phyloP scores from a whole-genome alignment of 2,329 filamentous ascomycete genomes.

The Mycosphaerelloides madeirae region DNA sequence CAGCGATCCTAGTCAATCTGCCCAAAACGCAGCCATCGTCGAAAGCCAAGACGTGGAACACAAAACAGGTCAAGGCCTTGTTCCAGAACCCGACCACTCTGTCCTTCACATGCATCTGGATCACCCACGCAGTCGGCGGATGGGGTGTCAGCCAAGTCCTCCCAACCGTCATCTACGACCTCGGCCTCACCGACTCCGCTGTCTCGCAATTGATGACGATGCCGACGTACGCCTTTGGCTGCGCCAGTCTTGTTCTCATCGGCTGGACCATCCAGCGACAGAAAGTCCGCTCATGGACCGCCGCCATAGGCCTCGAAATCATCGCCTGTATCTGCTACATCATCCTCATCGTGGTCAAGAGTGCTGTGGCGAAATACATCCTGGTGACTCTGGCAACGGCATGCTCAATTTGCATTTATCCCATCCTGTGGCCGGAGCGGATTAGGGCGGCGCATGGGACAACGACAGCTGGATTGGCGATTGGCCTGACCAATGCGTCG shows the following conservation, averaged over 20 bases:
- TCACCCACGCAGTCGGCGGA: slow-evolving; percentile 25
- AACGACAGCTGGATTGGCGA: slow-evolving; percentile 37
- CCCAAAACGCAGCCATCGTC: slow-evolving; percentile 20
- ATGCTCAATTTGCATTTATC: slow-evolving; percentile 37
- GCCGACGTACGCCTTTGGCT: slow-evolving; percentile 23
- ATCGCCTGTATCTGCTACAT: slow-evolving; percentile 38
- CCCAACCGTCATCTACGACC: slow-evolving; percentile 40
- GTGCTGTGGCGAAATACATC: slow-evolving; percentile 36
- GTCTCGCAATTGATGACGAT: slow-evolving; percentile 42
- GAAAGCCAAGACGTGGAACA: slow-evolving; percentile 20
- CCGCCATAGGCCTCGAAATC: slow-evolving; percentile 29
- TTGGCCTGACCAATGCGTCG: slow-evolving; percentile 35
- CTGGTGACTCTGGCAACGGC: slow-evolving; percentile 40
- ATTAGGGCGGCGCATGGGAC: slow-evolving; percentile 39
- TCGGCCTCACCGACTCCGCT: slow-evolving; percentile 38
- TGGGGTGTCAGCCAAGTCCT: slow-evolving; percentile 38
- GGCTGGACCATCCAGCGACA: slow-evolving; percentile 20
- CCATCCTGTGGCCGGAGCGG: slow-evolving; percentile 40
- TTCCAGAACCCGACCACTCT: slow-evolving; percentile 18
- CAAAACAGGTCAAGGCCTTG: slow-evolving; percentile 14
- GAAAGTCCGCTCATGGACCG: slow-evolving; percentile 15
- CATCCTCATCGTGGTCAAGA: slow-evolving; percentile 36
- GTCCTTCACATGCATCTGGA: slow-evolving; percentile 23
- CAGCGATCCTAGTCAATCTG: slow-evolving; percentile 13
- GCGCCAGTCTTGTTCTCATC: slow-evolving; percentile 14